Conservation (phyloP, 2,329 filamentous ascomycete genomes). For the Hymenoscyphus albidus region DNA sequence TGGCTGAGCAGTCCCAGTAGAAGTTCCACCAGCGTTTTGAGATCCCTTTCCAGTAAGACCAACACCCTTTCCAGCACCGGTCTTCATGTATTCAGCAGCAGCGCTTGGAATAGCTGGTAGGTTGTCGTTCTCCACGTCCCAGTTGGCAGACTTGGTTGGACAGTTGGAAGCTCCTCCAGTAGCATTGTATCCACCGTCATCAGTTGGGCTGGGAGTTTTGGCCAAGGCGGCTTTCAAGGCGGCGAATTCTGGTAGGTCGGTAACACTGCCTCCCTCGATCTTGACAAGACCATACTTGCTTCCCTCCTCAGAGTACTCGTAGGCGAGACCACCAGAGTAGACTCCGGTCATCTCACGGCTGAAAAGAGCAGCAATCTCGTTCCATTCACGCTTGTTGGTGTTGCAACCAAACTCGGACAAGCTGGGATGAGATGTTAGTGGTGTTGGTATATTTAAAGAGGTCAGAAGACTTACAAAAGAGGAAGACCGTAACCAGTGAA, state of each 20-base stretch:
- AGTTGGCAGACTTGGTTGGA: constrained; percentile 43
- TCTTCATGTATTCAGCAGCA: constrained; percentile 42
- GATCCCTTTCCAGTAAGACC: constrained; percentile 33
- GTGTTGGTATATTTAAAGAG: neutral
- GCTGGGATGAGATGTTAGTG: constrained; percentile 17
- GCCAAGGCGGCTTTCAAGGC: constrained; percentile 44
- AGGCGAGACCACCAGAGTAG: constrained; percentile 94
- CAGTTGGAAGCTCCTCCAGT: constrained; percentile 39
- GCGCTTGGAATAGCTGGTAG: constrained; percentile 47
- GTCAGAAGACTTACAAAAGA: constrained; percentile 39
- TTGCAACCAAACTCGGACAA: constrained; percentile 91
- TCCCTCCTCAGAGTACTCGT: constrained; percentile 83
- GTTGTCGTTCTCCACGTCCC: constrained; percentile 43
- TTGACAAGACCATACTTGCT: constrained; percentile 63
- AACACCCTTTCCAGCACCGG: constrained; percentile 46
- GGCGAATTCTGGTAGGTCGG: constrained; percentile 44
- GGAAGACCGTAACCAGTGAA: constrained; percentile 66
- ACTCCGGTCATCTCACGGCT: constrained; percentile 75
- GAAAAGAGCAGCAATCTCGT: constrained; percentile 79
- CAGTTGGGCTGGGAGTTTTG: constrained; percentile 43
- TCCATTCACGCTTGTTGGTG: constrained; percentile 75
- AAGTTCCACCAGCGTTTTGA: constrained; percentile 20
- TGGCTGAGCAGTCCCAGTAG: constrained; percentile 15
- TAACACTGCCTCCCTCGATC: constrained; percentile 36
- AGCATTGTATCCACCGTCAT: constrained; percentile 49